Evolutionary conservation across 768 basidiomycete genomes (phyloP).

Genomic region (Termitomyces sp.): DNA sequence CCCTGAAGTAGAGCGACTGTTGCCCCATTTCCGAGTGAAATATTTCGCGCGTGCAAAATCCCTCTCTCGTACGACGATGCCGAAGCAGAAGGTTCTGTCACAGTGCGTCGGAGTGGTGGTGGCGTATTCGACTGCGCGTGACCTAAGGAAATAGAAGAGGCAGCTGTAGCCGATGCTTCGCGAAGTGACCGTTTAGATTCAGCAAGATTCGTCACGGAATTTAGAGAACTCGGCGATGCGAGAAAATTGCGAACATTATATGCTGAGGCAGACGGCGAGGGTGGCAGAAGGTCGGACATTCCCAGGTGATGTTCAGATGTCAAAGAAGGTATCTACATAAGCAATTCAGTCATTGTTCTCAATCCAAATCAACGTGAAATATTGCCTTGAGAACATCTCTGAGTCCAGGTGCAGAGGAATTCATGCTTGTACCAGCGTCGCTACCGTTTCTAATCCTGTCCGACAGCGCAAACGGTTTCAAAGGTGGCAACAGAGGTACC

Average conservation of each 20-base stretch:
- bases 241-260: slow-evolving; percentile 33
- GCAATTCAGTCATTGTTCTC: neutral
- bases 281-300: slow-evolving; percentile 66
- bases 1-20: slow-evolving; percentile 26
- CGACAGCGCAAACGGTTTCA: slow-evolving; percentile 39
- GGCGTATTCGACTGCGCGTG: slow-evolving; percentile 28
- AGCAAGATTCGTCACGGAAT: slow-evolving; percentile 16
- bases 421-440: slow-evolving; percentile 32
- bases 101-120: slow-evolving; percentile 20
- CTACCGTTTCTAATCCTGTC: slow-evolving; percentile 46
- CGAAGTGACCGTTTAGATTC: slow-evolving; percentile 15
- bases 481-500: slow-evolving; percentile 33
- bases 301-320: slow-evolving; percentile 70
- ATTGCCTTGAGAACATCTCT: slow-evolving; percentile 72
- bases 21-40: slow-evolving; percentile 23
- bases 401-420: slow-evolving; percentile 49
- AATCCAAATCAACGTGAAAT: neutral
- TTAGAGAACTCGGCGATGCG: slow-evolving; percentile 35
- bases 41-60: slow-evolving; percentile 9
- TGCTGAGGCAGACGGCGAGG: slow-evolving; percentile 56
- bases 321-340: slow-evolving; percentile 54
- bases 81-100: slow-evolving; percentile 17
- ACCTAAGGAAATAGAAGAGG: slow-evolving; percentile 33
- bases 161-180: slow-evolving; percentile 17
- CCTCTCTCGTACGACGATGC: slow-evolving; percentile 13